A percentile compares a stretch with the other conserved stretches of the same genome.
Conservation (phyloP, 2,329 filamentous ascomycete genomes). For the Colletotrichum navitas region DNA sequence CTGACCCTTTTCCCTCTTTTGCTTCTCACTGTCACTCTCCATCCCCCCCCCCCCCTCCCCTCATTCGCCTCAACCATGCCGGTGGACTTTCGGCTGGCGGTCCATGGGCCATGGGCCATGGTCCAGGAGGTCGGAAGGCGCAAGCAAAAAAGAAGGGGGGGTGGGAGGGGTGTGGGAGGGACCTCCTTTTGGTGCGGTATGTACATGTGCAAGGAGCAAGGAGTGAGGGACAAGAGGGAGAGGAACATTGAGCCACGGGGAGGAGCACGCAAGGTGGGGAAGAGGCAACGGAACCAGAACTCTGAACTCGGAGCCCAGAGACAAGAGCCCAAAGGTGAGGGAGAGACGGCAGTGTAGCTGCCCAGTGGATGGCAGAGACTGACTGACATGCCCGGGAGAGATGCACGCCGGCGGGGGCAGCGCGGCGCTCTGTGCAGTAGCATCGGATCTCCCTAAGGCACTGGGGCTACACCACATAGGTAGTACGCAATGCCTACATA, state of each 20-base stretch:
- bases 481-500: neutral
- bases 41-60: neutral
- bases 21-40: neutral
- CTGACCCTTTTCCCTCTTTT: neutral
- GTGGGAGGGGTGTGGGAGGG: conserved; percentile 15
- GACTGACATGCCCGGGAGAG: conserved; percentile 18
- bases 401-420: conserved; percentile 36
- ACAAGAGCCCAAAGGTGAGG: neutral
- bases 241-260: neutral
- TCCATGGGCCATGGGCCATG: conserved; percentile 18
- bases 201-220: conserved; percentile 1
- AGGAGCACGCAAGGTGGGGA: conserved; percentile 5
- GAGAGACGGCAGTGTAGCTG: neutral
- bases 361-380: conserved; percentile 23
- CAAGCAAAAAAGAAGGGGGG: conserved; percentile 10
- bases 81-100: conserved; percentile 12
- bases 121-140: conserved; percentile 21
- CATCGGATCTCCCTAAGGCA: conserved; percentile 37
- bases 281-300: neutral
- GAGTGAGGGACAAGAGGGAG: neutral
- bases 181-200: neutral
- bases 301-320: neutral
- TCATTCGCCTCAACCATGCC: conserved; percentile 15
- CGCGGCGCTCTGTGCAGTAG: conserved; percentile 20
- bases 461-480: neutral